These are phyloP conservation scores for Termitomyces sp. DNA, from an alignment of 768 basidiomycete genomes.

Conservation along the genomic window DNA sequence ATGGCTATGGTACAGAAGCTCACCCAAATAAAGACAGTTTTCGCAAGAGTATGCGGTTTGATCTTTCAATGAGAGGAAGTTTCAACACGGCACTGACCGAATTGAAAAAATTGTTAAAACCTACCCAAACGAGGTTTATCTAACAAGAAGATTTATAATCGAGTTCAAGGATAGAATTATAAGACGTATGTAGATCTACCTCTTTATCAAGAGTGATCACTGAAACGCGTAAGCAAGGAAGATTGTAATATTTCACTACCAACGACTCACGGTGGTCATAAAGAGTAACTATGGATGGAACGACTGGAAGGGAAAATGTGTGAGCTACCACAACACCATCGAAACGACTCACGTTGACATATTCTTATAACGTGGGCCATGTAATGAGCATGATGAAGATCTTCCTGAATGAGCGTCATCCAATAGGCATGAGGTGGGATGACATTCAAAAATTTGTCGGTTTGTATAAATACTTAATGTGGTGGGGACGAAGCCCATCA, in stretches of 20 bases:
- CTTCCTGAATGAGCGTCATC: slow-evolving; percentile 1
- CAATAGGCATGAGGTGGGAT: slow-evolving; percentile 1
- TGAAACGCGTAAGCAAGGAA: neutral
- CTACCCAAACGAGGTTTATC: slow-evolving; percentile 27
- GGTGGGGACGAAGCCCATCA: neutral
- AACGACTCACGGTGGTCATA: slow-evolving; percentile 22
- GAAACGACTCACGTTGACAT: slow-evolving; percentile 18
- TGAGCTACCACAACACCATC: neutral
- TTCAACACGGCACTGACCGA: neutral
- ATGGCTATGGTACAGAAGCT: neutral
- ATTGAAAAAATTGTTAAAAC: neutral
- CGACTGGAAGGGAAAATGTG: slow-evolving; percentile 7
- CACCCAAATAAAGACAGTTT: slow-evolving; percentile 22
- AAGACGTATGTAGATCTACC: slow-evolving; percentile 12
- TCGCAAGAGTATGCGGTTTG: slow-evolving; percentile 21
- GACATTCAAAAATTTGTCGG: neutral
- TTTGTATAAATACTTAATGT: neutral
- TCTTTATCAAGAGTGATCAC: slow-evolving; percentile 27
- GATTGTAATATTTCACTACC: neutral
- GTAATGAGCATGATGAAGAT: neutral
- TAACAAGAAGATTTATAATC: neutral
- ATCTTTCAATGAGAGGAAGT: slow-evolving; percentile 5
- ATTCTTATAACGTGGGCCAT: slow-evolving; percentile 15
- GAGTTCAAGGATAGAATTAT: neutral
- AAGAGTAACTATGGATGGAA: slow-evolving; percentile 18